Conservation (phyloP, 768 basidiomycete species). For the Tulasnella sp. region DNA sequence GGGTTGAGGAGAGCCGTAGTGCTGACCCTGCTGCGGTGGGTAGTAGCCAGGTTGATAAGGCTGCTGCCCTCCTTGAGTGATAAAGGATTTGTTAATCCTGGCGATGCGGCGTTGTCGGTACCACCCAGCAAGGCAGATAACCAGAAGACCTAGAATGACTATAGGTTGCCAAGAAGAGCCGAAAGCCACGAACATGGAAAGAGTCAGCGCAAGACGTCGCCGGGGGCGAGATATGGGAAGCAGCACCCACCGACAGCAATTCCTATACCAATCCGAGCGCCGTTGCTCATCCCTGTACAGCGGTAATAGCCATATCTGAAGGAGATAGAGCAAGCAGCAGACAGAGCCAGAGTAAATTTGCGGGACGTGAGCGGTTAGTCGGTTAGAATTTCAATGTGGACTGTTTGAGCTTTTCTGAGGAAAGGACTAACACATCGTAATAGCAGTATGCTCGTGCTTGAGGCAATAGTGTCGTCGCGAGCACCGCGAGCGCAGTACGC, state of each 20-base stretch:
- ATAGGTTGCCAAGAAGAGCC: neutral
- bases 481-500: neutral
- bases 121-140: conserved; percentile 5
- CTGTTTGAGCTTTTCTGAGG: neutral
- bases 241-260: neutral
- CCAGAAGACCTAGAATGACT: neutral
- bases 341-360: neutral
- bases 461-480: neutral
- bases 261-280: conserved; percentile 15
- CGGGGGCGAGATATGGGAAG: neutral
- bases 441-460: neutral
- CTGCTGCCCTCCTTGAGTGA: neutral
- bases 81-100: neutral
- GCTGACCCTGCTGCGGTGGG: neutral
- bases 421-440: neutral
- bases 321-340: neutral
- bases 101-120: neutral
- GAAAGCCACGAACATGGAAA: neutral
- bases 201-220: neutral
- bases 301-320: conserved; percentile 17
- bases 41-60: neutral
- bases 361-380: neutral
- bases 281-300: neutral
- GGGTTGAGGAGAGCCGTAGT: neutral
- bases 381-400: neutral